phyloP scores from a whole-genome alignment of 2,329 filamentous ascomycete species.

The Colletotrichum lindemuthianum region DNA sequence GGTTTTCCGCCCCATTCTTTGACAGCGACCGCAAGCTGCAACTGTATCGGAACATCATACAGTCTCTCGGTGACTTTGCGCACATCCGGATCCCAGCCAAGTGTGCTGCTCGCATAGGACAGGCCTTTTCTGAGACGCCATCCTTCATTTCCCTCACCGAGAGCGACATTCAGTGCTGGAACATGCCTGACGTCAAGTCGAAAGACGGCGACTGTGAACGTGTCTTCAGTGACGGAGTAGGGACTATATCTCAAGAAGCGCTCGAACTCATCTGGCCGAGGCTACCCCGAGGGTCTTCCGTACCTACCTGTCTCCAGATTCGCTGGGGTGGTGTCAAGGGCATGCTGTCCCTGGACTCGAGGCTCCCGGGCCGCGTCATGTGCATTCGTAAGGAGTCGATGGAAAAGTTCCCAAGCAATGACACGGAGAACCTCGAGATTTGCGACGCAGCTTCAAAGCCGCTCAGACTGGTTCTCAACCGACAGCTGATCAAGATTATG shows the following conservation, averaged over 20 bases:
- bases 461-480: slow-evolving; percentile 77
- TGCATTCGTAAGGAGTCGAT: slow-evolving; percentile 75
- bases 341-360: slow-evolving; percentile 76
- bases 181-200: slow-evolving; percentile 63
- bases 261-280: slow-evolving; percentile 68
- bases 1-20: slow-evolving; percentile 65
- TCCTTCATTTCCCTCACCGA: slow-evolving; percentile 64
- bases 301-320: slow-evolving; percentile 78
- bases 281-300: slow-evolving; percentile 57
- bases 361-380: slow-evolving; percentile 67
- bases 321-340: slow-evolving; percentile 80
- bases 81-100: slow-evolving; percentile 63
- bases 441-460: slow-evolving; percentile 76
- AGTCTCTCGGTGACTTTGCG: slow-evolving; percentile 59
- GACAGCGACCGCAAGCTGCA: slow-evolving; percentile 46
- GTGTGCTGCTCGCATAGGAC: slow-evolving; percentile 69
- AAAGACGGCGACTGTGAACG: slow-evolving; percentile 51
- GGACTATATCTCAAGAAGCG: slow-evolving; percentile 73
- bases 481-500: slow-evolving; percentile 85
- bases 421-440: slow-evolving; percentile 71
- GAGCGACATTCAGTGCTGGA: slow-evolving; percentile 44
- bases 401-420: slow-evolving; percentile 76
- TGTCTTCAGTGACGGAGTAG: slow-evolving; percentile 83
- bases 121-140: slow-evolving; percentile 80
- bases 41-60: slow-evolving; percentile 56